Evolutionary conservation across 2,329 filamentous ascomycete genomes (phyloP).

Genomic region (Paradendryphiella salina): DNA sequence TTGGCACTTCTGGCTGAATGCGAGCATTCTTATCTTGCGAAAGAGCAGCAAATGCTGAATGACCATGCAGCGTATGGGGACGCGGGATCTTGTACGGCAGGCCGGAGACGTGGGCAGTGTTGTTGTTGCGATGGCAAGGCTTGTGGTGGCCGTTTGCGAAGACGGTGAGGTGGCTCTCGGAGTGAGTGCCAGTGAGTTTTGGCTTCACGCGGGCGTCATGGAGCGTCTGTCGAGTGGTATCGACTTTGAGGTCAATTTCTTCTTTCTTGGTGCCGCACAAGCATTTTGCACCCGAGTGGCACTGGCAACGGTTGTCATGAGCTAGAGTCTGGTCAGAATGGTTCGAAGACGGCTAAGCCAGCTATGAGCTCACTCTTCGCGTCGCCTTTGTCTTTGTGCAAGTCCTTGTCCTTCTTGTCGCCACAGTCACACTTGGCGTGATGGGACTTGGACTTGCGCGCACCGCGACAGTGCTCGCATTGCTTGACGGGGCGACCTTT

Average conservation of each 20-base stretch:
- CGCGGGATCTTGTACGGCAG: slow-evolving; percentile 64
- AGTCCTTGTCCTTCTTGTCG: slow-evolving; percentile 74
- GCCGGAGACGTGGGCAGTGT: slow-evolving; percentile 64
- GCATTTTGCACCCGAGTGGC: slow-evolving; percentile 63
- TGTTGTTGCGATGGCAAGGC: slow-evolving; percentile 66
- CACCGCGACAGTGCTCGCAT: slow-evolving; percentile 92
- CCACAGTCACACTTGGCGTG: slow-evolving; percentile 97
- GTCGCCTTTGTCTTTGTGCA: slow-evolving; percentile 53
- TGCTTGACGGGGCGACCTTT: slow-evolving; percentile 97
- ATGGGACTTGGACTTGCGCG: slow-evolving; percentile 93
- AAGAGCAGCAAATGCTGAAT: slow-evolving; percentile 35
- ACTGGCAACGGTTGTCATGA: slow-evolving; percentile 54
- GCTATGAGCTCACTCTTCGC: slow-evolving; percentile 45
- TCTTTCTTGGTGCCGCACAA: slow-evolving; percentile 64
- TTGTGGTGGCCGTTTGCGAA: slow-evolving; percentile 68
- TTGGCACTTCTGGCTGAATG: slow-evolving; percentile 27
- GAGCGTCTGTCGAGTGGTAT: slow-evolving; percentile 51
- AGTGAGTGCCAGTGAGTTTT: slow-evolving; percentile 60
- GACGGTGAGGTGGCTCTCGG: slow-evolving; percentile 62
- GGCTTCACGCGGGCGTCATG: slow-evolving; percentile 57
- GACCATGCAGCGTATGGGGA: slow-evolving; percentile 45
- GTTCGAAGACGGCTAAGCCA: slow-evolving; percentile 33
- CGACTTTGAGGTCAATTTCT: slow-evolving; percentile 51
- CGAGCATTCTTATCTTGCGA: slow-evolving; percentile 29
- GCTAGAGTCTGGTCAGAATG: slow-evolving; percentile 39